Base-by-base conservation (phyloP, 2,329 filamentous ascomycete genomes). In the Pseudopithomyces chartarum region DNA sequence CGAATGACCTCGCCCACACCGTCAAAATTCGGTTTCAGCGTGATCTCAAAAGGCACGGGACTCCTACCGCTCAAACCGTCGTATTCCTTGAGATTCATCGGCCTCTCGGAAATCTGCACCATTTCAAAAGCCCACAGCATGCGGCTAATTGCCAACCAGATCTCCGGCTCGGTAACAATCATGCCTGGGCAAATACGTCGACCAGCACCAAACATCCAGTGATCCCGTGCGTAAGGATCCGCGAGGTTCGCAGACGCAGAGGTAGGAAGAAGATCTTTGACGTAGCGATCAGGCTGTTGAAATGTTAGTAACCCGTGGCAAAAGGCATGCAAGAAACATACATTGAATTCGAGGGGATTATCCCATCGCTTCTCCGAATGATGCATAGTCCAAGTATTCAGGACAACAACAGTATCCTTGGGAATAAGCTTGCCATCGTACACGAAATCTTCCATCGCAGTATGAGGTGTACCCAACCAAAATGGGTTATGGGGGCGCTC, bases 321-420 rank as follows among this genome's bases (percentile, higher is more conserved):
- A n/a, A 1, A 11, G 20, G 11, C 13, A 36, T 29, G 26, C 5
- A 36, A 6, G 34, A 36, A 6, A 38, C 56, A 15, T 38, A 56
- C 57, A 33, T 56, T 38, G 43, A 64, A 64, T 1, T 42, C 42
- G 2, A 59, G 55, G 1, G 69, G 68, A 3, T 62, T 45, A 5
- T 60, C 55, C 42, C 58, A 62, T 6, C 55, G 47, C 0, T 50
- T 26, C 7, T 56, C 44, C 26, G 67, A 67, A 36, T 73, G 63
- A 52, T 79, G 77, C 54, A 80, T 74, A 10, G 74, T 76, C 66
- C 64, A 77, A 1, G 62, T 67, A 38, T 71, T 77, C 2, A 78
- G 60, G 2, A 80, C 66, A 5, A 80, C 62, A 3, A 71, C 71
- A 1, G 73, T 73, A 0, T 73, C 77, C 43, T 76, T 78, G 1